A percentile compares a stretch with the other conserved stretches of the same genome.
Evolutionary conservation across 2,329 filamentous ascomycete genomes (phyloP).

Genomic region (Esteya vermicola): DNA sequence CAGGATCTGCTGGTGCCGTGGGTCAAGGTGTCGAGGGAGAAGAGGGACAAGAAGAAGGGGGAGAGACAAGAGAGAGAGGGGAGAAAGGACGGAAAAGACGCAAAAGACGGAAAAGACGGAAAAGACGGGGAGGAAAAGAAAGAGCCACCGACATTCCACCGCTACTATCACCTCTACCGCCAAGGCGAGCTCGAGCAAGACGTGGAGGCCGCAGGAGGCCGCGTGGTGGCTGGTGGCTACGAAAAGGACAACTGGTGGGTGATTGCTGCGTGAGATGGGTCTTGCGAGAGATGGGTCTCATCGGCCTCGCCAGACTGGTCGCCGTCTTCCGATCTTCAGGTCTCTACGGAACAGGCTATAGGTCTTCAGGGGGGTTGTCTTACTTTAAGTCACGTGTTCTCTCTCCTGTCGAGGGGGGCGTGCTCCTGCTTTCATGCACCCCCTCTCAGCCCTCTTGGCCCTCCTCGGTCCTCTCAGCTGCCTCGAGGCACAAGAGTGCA

Average conservation of each 20-base stretch:
- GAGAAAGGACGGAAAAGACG: slow-evolving; percentile 10
- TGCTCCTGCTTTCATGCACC: no score
- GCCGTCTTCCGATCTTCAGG: no score
- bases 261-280: slow-evolving; percentile 27
- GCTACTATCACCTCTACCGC: slow-evolving; percentile 89
- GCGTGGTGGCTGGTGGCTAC: slow-evolving; percentile 68
- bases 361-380: no score
- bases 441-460: not conserved
- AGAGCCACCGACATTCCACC: slow-evolving; percentile 52
- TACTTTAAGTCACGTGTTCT: not conserved
- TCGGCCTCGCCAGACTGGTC: no score
- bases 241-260: slow-evolving; percentile 99
- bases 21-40: slow-evolving; percentile 35
- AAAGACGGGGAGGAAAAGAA: no score
- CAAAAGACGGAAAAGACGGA: no score
- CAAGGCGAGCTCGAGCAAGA: slow-evolving; percentile 78
- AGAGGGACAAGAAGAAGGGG: slow-evolving; percentile 10
- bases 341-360: no score
- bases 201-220: slow-evolving; percentile 58
- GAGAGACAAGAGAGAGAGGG: slow-evolving; percentile 3
- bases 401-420: not conserved
- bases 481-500: no score
- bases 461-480: not conserved
- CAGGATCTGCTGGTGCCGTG: slow-evolving; percentile 95
- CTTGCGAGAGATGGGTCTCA: not conserved